phyloP scores from a whole-genome alignment of 2,329 filamentous ascomycete genomes.

The Triangularia verruculosa region DNA sequence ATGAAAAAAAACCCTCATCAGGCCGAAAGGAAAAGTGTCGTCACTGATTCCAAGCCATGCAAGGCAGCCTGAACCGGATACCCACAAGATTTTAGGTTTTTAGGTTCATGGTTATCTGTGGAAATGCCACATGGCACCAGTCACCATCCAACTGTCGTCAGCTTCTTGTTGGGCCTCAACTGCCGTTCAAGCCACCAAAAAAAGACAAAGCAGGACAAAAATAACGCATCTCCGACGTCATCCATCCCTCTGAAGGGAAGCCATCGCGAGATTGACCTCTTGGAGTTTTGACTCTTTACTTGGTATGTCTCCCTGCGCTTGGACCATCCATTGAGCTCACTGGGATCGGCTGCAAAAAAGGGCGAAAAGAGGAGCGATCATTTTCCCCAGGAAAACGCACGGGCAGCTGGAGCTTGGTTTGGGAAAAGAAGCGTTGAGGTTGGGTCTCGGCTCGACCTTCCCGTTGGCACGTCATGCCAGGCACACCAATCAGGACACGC shows the following conservation, averaged over 20 bases:
- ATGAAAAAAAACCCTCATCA: background rate
- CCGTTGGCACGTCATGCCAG: conserved; percentile 16
- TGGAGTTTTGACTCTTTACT: background rate
- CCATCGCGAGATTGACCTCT: background rate
- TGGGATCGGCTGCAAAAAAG: background rate
- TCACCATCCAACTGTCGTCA: background rate
- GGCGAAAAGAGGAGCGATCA: background rate
- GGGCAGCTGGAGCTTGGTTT: conserved; percentile 5
- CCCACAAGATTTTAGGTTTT: background rate
- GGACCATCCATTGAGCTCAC: background rate
- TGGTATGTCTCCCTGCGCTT: background rate
- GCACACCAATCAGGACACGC: conserved; percentile 21
- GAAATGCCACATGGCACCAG: conserved; percentile 10
- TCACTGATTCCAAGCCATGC: background rate
- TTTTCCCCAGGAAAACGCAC: conserved; percentile 10
- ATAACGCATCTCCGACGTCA: background rate
- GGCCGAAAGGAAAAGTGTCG: background rate
- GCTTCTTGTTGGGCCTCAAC: background rate
- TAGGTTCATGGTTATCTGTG: too few relatives aligned
- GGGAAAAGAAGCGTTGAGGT: conserved; percentile 8
- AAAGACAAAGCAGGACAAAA: background rate
- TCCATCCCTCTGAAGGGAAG: background rate
- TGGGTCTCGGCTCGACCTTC: conserved; percentile 9
- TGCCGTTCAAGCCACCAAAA: background rate
- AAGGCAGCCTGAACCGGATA: background rate